These are phyloP conservation scores for thale cress (Arabidopsis thaliana) DNA, from an alignment of 345 rosid species.

Conservation along the genomic window DNA sequence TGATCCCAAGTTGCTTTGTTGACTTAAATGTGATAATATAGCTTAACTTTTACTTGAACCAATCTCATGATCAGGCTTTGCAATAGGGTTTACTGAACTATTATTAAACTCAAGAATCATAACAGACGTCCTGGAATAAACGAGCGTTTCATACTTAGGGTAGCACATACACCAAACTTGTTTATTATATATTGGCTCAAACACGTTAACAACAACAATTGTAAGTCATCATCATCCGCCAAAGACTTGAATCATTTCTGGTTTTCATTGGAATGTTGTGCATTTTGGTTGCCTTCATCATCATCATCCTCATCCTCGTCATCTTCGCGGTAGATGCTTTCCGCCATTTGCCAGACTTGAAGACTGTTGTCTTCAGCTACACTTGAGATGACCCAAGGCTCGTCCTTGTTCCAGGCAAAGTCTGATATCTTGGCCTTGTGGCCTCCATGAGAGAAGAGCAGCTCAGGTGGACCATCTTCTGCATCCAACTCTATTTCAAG, in stretches of 20 bases:
- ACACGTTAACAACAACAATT: constrained; percentile 16
- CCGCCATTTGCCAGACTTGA: constrained; percentile 85
- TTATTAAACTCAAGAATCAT: background rate
- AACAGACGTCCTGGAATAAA: background rate
- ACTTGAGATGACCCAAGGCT: constrained; percentile 78
- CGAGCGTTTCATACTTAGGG: background rate
- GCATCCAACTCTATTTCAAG: constrained; percentile 73
- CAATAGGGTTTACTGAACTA: background rate
- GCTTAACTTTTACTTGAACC: background rate
- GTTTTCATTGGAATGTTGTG: constrained; percentile 23
- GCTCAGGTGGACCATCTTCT: constrained; percentile 86
- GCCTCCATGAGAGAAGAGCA: constrained; percentile 85
- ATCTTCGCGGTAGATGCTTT: constrained; percentile 68
- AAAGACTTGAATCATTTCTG: constrained; percentile 27
- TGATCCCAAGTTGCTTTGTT: constrained; percentile 3
- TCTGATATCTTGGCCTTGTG: constrained; percentile 84
- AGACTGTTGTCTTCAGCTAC: constrained; percentile 78
- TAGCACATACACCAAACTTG: constrained; percentile 17
- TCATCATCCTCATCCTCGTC: constrained; percentile 44
- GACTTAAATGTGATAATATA: background rate
- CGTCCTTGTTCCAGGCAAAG: constrained; percentile 79
- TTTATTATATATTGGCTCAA: constrained; percentile 11
- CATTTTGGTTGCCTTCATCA: constrained; percentile 32
- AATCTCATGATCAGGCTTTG: background rate
- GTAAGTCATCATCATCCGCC: constrained; percentile 2